phyloP scores from a whole-genome alignment of 2,329 filamentous ascomycete genomes.

The Conoideocrella luteorostrata region DNA sequence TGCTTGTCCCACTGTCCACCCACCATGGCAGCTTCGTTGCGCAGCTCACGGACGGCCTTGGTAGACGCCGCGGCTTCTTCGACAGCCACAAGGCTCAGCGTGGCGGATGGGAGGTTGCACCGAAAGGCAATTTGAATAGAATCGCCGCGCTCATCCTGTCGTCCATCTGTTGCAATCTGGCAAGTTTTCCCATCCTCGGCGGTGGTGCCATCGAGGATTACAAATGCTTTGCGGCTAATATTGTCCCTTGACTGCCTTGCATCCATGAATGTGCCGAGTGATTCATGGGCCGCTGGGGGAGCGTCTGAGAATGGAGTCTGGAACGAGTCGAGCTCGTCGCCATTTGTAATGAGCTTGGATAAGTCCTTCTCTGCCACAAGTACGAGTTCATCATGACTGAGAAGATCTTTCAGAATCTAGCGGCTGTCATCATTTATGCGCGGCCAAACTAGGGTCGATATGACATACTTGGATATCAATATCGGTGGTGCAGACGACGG shows the following conservation, averaged over 20 bases:
- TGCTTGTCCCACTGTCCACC: constrained; percentile 1
- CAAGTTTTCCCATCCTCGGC: background rate
- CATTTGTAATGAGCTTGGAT: background rate
- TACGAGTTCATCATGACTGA: background rate
- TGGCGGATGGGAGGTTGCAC: background rate
- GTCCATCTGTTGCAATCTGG: background rate
- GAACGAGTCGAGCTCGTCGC: background rate
- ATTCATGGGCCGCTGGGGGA: background rate
- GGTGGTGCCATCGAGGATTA: background rate
- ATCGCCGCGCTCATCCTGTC: background rate
- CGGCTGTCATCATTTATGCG: background rate
- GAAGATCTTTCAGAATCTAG: background rate
- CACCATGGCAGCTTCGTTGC: constrained; percentile 1
- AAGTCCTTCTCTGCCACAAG: background rate
- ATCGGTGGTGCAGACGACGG: background rate
- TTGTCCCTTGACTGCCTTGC: background rate
- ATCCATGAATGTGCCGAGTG: background rate
- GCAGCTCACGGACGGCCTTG: background rate
- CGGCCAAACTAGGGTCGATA: background rate
- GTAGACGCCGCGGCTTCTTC: background rate
- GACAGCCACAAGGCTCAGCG: background rate
- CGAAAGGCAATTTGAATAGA: constrained; percentile 1
- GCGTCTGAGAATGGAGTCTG: background rate
- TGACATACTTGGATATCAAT: background rate
- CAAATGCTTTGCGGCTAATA: constrained; percentile 1